Evolutionary conservation across 2,329 filamentous ascomycete genomes (phyloP).

Genomic region (Xylaria sp.): DNA sequence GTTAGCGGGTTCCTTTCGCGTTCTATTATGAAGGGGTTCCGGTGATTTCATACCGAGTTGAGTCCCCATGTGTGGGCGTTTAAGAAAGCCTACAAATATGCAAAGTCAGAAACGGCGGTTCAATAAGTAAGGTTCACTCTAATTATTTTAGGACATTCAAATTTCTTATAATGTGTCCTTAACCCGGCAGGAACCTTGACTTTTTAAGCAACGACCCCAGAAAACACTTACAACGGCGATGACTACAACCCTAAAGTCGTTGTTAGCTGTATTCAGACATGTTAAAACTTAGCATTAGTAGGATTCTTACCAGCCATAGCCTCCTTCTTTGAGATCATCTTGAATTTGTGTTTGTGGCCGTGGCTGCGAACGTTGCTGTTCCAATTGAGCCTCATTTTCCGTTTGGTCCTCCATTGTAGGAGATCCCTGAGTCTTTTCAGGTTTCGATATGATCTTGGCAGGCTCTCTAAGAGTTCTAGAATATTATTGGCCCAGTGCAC

Average conservation of each 20-base stretch:
- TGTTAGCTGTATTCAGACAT: constrained; percentile 4
- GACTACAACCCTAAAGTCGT: constrained; percentile 54
- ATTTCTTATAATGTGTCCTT: too few relatives aligned
- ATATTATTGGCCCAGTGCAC: background rate
- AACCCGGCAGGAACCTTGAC: background rate
- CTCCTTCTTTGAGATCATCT: constrained; percentile 61
- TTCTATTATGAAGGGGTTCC: constrained; percentile 13
- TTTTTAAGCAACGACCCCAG: background rate
- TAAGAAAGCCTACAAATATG: constrained; percentile 54
- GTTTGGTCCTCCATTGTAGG: constrained; percentile 4
- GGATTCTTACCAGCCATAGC: constrained; percentile 66
- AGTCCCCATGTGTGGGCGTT: constrained; percentile 81
- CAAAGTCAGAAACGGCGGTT: constrained; percentile 1
- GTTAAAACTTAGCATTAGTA: background rate
- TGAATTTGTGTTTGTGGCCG: constrained; percentile 69
- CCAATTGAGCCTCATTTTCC: constrained; percentile 14
- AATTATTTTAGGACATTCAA: background rate
- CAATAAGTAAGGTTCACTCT: background rate
- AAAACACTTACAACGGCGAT: constrained; percentile 55
- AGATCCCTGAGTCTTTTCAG: constrained; percentile 14
- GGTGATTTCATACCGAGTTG: constrained; percentile 64
- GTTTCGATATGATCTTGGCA: constrained; percentile 24
- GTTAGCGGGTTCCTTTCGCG: constrained; percentile 32
- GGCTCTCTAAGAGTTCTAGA: background rate
- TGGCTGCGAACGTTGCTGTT: constrained; percentile 3